Base-by-base conservation (phyloP, 2,329 filamentous ascomycete species). In the Verticillium longisporum region DNA sequence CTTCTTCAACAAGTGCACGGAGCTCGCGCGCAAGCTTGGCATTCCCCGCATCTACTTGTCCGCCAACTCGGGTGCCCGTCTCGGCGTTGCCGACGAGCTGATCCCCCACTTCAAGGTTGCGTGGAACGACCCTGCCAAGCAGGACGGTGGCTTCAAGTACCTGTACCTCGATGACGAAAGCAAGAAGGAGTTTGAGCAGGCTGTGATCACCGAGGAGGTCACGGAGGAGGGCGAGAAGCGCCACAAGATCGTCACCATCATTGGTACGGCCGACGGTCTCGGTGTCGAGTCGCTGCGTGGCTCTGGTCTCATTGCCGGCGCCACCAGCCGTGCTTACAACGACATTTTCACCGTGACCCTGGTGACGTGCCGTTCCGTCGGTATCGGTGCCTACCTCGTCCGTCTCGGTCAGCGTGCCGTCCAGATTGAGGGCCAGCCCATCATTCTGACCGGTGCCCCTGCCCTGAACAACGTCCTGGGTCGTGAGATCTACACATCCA, bases 1-100 rank as follows among this genome's bases (percentile, higher is more conserved):
- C 70, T 99, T 97, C 86, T 99, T 99, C 87, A 85, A 96, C 83
- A 97, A 98, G 84, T 99, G 95, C 80, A 98, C 95, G 10, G 93
- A 99, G 77, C 83, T 97, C 67, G 95, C 95, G 64, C 88, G 93
- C 70, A 94, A 92, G 81, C 83, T 97, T 64, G 95, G 95, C 45
- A 97, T 99, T 70, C 95, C 95, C 31, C 91, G 95, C 68, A 94
- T 99, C 73, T 99, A 99, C 79, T 83, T 99, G 62, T 99, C 95
- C 74, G 95, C 95, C 74, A 99, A 99, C 84, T 99, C 95, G 62
- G 95, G 95, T 85, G 95, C 95, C 67, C 93, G 95, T 72, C 91
- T 99, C 69, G 95, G 95, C 71, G 89, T 99, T 76, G 95, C 95
- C 63, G 93, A 97, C 69, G 95, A 98, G 82, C 83, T 99, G 66